Evolutionary conservation across 805 yeast genomes (phyloP), one percentile per base, ranked within the genome.

Genomic region (Wickerhamomyces queroliae): DNA sequence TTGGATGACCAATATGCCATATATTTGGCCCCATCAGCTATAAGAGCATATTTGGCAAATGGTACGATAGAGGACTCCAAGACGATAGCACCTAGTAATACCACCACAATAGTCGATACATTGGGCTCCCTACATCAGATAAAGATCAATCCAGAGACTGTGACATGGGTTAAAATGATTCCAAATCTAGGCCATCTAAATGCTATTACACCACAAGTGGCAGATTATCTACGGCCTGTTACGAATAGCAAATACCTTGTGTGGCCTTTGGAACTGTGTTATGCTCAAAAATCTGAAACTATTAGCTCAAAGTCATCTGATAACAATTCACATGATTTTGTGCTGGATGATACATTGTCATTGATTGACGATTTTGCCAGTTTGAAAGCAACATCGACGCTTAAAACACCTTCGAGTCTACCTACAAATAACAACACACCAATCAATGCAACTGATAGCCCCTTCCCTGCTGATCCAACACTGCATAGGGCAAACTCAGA

Each of bases 251-350:
- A 80, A 50, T 76, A 67, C 40, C 72, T 84, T 2, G 59, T 77
- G 33, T 85, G 95, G 95, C 95, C 95, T 0, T 61, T 81, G 50
- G 75, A 73, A 34, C 61, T 84, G 17, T 81, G 90, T 50, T 65
- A 75, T 41, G 63, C 76, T 5, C 93, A 84, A 52, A 62, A 69
- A 39, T 74, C 50, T 1, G 45, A 44, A 4, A 10, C 11, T n/a
- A 22, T 32, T 7, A 6, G 24, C 7, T 10, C 18, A 8, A 31
- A 36, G 5, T 5, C 22, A 2, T 16, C 19, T 7, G 12, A 22
- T 7, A 16, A 23, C 41, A 13, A 37, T 41, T 18, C 40, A 40
- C 30, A 33, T 26, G 21, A 29, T 18, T 20, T n/a, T n/a, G n/a
- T n/a, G n/a, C 3, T 6, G 17, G 23, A 52, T 15, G 64, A 60